phyloP scores from a whole-genome alignment of 805 yeast species.

The Lipomyces mesembrius region DNA sequence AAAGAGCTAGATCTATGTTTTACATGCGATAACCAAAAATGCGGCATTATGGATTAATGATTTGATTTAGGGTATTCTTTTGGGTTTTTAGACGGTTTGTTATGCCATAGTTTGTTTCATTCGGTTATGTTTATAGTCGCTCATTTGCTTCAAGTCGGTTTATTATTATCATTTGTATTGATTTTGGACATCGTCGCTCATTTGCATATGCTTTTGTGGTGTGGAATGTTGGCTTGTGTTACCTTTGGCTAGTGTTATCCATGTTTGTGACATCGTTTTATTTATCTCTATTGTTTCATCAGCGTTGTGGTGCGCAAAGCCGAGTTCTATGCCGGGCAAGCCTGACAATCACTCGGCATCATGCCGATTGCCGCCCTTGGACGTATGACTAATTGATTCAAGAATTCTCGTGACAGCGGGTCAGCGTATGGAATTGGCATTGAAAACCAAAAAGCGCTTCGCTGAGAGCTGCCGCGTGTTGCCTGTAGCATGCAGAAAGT shows the following conservation, averaged over 20 bases:
- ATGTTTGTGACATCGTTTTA: too few relatives aligned
- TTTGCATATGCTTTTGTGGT: not conserved
- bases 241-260: too few relatives aligned
- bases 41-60: conserved; percentile 3
- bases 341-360: too few relatives aligned
- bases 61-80: conserved; percentile 3
- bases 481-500: too few relatives aligned
- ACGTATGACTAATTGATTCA: too few relatives aligned
- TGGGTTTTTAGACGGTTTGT: not conserved
- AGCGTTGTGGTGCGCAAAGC: not conserved
- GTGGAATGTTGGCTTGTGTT: not conserved
- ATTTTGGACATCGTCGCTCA: not conserved
- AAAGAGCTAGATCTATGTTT: not conserved
- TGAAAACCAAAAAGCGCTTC: too few relatives aligned
- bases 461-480: too few relatives aligned
- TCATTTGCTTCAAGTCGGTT: not conserved
- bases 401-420: too few relatives aligned
- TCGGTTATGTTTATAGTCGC: not conserved
- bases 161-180: not conserved
- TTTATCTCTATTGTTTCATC: too few relatives aligned
- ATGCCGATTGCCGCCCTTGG: too few relatives aligned
- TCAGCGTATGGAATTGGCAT: too few relatives aligned
- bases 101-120: conserved; percentile 11
- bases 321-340: too few relatives aligned
- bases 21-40: not conserved